Evolutionary conservation across 2,329 filamentous ascomycete species (phyloP).

Genomic region (Emmonsiellopsis sp.): DNA sequence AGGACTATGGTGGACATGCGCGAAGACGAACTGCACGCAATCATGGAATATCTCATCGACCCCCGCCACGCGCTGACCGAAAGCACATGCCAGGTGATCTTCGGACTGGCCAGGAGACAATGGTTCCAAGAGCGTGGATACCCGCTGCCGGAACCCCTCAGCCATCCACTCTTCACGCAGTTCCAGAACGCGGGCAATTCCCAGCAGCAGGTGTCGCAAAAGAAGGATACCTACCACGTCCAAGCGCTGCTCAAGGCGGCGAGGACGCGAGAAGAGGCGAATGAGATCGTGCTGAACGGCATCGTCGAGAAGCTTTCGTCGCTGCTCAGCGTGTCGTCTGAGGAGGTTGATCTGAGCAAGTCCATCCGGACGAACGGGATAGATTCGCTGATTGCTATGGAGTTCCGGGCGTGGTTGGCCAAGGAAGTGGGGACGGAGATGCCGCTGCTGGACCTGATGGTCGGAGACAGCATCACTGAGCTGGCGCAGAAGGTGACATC

Average conservation of each 20-base stretch:
- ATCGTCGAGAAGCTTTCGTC: constrained; percentile 14
- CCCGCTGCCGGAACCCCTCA: constrained; percentile 15
- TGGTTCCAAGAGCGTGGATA: constrained; percentile 11
- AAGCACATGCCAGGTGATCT: constrained; percentile 12
- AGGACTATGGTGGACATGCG: constrained; percentile 9
- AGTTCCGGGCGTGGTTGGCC: constrained; percentile 22
- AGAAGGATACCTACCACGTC: constrained; percentile 1
- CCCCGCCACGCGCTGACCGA: constrained; percentile 9
- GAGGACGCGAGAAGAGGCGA: constrained; percentile 11
- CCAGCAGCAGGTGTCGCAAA: constrained; percentile 6
- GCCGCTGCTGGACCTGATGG: constrained; percentile 11
- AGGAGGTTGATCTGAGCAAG: constrained; percentile 17
- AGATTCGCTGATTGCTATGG: constrained; percentile 23
- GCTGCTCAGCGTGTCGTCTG: constrained; percentile 16
- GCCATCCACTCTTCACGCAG: constrained; percentile 18
- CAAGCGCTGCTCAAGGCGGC: constrained; percentile 11
- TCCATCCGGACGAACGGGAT: constrained; percentile 18
- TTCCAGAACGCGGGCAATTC: constrained; percentile 7
- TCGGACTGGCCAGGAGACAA: constrained; percentile 12
- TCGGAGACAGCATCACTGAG: constrained; percentile 10
- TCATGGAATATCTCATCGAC: constrained; percentile 14
- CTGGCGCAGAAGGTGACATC: constrained; percentile 14
- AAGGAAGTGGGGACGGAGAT: constrained; percentile 20
- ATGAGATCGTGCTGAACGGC: constrained; percentile 10
- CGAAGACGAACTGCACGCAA: constrained; percentile 13